Evolutionary conservation across 352 stramenopile species (phyloP).

Genomic region (Globisporangium takayamanum): DNA sequence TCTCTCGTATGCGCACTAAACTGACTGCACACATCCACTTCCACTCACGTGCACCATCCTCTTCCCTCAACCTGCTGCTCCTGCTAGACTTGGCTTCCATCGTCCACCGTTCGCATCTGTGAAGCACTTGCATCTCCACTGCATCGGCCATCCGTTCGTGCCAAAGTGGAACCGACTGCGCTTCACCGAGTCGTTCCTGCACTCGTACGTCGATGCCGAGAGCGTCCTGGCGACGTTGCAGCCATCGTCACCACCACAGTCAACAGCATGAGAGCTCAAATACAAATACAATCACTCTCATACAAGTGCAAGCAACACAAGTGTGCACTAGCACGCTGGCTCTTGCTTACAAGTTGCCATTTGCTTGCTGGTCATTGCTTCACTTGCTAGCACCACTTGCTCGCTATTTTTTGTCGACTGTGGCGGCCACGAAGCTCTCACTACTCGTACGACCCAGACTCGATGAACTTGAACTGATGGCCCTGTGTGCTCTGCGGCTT

Average conservation of each 20-base stretch:
- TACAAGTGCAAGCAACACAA: too few relatives aligned
- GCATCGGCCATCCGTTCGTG: conserved; percentile 53
- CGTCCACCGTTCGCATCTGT: conserved; percentile 63
- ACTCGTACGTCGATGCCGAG: conserved; percentile 53
- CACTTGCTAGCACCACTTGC: background rate
- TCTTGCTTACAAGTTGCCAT: background rate
- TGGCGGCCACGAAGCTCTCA: too few relatives aligned
- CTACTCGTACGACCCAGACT: conserved; percentile 68
- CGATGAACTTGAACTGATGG: conserved; percentile 82
- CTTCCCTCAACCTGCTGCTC: background rate
- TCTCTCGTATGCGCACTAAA: background rate
- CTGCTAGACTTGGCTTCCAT: conserved; percentile 61
- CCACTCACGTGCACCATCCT: background rate
- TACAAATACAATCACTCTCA: too few relatives aligned
- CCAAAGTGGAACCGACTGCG: conserved; percentile 56
- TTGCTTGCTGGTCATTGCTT: background rate
- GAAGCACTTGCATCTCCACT: conserved; percentile 70
- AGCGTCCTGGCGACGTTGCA: conserved; percentile 26
- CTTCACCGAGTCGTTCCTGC: conserved; percentile 46
- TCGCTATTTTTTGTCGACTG: background rate
- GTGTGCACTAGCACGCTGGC: conserved; percentile 1
- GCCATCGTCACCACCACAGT: background rate
- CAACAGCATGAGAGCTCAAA: too few relatives aligned
- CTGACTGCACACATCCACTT: too few relatives aligned
- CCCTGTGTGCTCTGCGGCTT: conserved; percentile 73